Base-by-base conservation (phyloP, 306 rosid genomes). In the Quillaja saponaria region DNA sequence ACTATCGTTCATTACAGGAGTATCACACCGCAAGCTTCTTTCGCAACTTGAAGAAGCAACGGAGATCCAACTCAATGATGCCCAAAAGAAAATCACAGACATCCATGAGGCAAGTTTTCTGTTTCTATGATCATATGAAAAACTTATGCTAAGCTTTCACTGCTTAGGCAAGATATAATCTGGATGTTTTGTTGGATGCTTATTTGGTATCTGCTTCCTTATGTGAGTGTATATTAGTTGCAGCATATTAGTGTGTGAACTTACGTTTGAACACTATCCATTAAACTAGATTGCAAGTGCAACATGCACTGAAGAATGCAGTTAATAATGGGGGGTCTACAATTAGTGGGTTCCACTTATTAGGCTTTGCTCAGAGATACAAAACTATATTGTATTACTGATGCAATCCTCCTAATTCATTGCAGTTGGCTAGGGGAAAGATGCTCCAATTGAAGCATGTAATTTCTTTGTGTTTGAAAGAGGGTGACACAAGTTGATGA, bases 341-440 rank as follows among this genome's bases (percentile, higher is more conserved):
- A 48, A n/a, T 71, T 40, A 38, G 63, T 41, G 45, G 31, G 40
- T 55, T 50, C 28, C 48, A 49, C 53, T 58, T 45, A 10, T 31
- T 7, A 14, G 49, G 35, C 34, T 10, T 20, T 63, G 64, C 45
- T 25, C 8, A 48, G 37, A 20, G 28, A 37, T 49, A 16, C 34
- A 33, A 21, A 17, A 42, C 57, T 25, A n/a, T 42, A 17, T 49
- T 63, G 47, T 55, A 25, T 34, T 17, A 9, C 69, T 73, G 65
- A 77, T 61, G 57, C 50, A 6, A 44, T 67, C 49, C 47, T 74
- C 13, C 49, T 61, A 58, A 59, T 61, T 61, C 40, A 55, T 35
- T 72, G 86, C 96, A 92, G 99, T 70, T 53, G 71, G 85, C 81
- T 25, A 83, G 85, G 73, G 76, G 80, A 34, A 90, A 89, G 87